Percentiles rank a stretch among this genome's conserved stretches.
Conservation (phyloP, 495 filamentous ascomycete species). For the Alectoria sarmentosa region DNA sequence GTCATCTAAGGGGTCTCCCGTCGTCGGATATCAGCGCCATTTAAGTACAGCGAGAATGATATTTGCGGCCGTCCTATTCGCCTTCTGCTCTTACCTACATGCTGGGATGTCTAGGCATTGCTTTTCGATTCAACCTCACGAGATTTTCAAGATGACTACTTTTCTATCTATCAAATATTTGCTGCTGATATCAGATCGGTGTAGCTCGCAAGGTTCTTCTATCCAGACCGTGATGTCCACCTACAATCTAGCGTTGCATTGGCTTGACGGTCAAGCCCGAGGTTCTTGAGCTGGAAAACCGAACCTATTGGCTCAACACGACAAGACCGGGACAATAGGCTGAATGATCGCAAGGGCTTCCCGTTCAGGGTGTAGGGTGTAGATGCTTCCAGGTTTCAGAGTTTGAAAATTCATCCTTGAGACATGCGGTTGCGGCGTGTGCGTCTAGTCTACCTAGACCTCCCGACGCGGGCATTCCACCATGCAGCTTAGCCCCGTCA, state of each 20-base stretch:
- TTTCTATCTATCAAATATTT: not conserved
- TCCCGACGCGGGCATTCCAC: not conserved
- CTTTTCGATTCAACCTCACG: not conserved
- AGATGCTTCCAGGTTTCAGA: not conserved
- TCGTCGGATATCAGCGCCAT: not conserved
- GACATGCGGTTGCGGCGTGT: slow-evolving; percentile 1
- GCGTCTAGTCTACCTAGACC: not conserved
- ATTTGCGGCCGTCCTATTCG: not conserved
- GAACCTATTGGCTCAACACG: not conserved
- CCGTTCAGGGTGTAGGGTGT: not conserved
- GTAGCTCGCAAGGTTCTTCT: not conserved
- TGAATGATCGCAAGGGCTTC: not conserved
- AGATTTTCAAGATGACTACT: not conserved
- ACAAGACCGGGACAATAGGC: not conserved
- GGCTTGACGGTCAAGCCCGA: not conserved
- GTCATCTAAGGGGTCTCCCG: not conserved
- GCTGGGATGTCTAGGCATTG: not conserved
- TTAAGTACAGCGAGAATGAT: not conserved
- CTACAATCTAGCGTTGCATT: not conserved
- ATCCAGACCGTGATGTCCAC: not conserved
- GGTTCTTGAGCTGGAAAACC: not conserved
- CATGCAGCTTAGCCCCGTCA: not conserved
- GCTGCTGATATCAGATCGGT: not conserved
- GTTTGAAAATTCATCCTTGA: not conserved
- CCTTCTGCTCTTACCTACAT: not conserved